Evolutionary conservation across 1,139 yeast genomes (phyloP), one percentile per base, ranked within the genome.

Genomic region (Candida pseudoviswanathii): DNA sequence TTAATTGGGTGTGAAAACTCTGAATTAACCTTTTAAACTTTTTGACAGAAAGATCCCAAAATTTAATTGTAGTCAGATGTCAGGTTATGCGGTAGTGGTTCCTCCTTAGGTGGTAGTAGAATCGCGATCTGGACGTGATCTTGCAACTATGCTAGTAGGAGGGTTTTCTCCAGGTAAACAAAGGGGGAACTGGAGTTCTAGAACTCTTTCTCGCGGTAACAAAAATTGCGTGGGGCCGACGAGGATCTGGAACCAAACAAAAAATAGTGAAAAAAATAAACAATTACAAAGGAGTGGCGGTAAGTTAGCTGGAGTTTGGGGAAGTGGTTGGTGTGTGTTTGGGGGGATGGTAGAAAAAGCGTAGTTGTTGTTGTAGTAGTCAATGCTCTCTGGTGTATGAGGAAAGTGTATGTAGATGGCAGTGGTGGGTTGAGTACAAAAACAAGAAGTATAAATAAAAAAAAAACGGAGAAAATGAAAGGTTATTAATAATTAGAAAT

Each of bases 241-340:
- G 38, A 34, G n/a, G n/a, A 34, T 10, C 25, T 34, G 38, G 9
- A 34, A 34, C 38, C 38, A 34, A n/a, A n/a, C n/a, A n/a, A n/a
- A n/a, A n/a, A n/a, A n/a, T n/a, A n/a, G n/a, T n/a, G n/a, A 34
- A 34, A 34, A 8, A 34, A 34, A 34, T 4, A 34, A 4, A 16
- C 7, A 21, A 22, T 7, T 22, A n/a, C n/a, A 36, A 36, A 36
- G 39, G 39, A 36, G 39, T 36, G 39, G 39, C 26, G 27, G 29
- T 8, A 22, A 22, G 39, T 36, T 36, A 22, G 39, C 27, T 36
- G 27, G 3, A 36, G 9, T 22, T 36, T 7, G 39, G 6, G 22
- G 21, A 9, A 16, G 7, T 11, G 38, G 7, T 32, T 32, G 34
- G 34, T 32, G 4, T 32, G n/a, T n/a, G n/a, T 29, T 29, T 29